Conservation (phyloP, 345 rosid species). For the Populus tremula region DNA sequence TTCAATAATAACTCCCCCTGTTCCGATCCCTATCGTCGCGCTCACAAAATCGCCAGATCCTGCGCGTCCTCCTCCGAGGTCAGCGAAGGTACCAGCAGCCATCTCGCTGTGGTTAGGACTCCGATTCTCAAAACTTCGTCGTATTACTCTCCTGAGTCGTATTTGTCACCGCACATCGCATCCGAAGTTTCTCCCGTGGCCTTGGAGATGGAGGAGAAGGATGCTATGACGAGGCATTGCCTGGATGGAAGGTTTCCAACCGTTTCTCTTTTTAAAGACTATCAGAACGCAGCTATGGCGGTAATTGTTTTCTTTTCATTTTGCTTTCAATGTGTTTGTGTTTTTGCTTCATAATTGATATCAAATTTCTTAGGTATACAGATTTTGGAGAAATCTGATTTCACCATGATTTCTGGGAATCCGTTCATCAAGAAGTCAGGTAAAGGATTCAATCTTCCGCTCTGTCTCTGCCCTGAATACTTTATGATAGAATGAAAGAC, state of each 20-base stretch:
- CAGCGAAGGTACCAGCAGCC: constrained; percentile 45
- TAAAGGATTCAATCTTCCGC: constrained; percentile 18
- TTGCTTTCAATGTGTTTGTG: neutral
- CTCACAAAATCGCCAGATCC: constrained; percentile 52
- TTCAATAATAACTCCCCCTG: constrained; percentile 25
- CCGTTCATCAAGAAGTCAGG: constrained; percentile 92
- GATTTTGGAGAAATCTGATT: constrained; percentile 90
- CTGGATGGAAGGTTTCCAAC: constrained; percentile 79
- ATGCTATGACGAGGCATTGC: constrained; percentile 53
- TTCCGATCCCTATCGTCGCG: constrained; percentile 35
- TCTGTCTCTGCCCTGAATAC: neutral
- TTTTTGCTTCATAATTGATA: neutral
- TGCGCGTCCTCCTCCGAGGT: constrained; percentile 35
- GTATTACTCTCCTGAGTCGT: constrained; percentile 56
- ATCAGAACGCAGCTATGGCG: constrained; percentile 87
- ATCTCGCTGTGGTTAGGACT: constrained; percentile 51
- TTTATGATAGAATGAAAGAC: neutral
- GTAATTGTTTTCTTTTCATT: constrained; percentile 26
- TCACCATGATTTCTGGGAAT: constrained; percentile 78
- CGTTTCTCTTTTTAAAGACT: constrained; percentile 80
- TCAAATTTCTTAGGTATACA: constrained; percentile 18
- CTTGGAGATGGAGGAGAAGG: constrained; percentile 34
- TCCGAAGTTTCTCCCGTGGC: constrained; percentile 42
- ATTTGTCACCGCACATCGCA: constrained; percentile 66
- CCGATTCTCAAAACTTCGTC: constrained; percentile 18